These are phyloP conservation scores for Biscogniauxia sp. DNA, from an alignment of 2,329 filamentous ascomycete genomes.

Conservation along the genomic window DNA sequence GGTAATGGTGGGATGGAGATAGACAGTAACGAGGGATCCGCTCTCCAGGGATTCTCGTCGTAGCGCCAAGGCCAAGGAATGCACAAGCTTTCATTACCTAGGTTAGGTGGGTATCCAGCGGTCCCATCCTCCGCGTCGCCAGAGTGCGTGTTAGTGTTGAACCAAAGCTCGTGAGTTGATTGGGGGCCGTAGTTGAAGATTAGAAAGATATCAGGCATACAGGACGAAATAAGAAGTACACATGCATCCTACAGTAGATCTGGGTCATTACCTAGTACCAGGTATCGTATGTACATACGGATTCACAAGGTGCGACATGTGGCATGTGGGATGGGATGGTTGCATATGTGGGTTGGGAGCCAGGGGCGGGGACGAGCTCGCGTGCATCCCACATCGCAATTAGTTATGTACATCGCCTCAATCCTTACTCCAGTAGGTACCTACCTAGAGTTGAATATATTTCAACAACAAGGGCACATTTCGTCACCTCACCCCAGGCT, in stretches of 20 bases:
- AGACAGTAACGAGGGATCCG: background rate
- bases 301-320: conserved; percentile 12
- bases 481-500: too few species aligned
- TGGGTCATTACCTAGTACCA: too few species aligned
- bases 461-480: too few species aligned
- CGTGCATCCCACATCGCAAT: background rate
- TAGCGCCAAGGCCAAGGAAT: too few species aligned
- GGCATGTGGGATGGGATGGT: conserved; percentile 1
- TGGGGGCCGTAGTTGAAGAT: background rate
- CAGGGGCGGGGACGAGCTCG: background rate
- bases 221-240: background rate
- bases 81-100: too few species aligned
- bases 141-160: background rate
- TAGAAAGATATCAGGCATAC: background rate
- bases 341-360: conserved; percentile 14
- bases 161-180: background rate
- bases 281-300: conserved; percentile 4
- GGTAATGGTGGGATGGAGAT: background rate
- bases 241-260: background rate
- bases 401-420: background rate
- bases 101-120: too few species aligned
- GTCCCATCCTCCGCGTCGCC: too few species aligned
- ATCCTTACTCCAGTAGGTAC: background rate
- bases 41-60: background rate
- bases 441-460: too few species aligned